A percentile compares a stretch with the other conserved stretches of the same genome.
These are phyloP conservation scores for Solanum hybrid DNA, from an alignment of 305 asterid genomes.

Conservation along the genomic window DNA sequence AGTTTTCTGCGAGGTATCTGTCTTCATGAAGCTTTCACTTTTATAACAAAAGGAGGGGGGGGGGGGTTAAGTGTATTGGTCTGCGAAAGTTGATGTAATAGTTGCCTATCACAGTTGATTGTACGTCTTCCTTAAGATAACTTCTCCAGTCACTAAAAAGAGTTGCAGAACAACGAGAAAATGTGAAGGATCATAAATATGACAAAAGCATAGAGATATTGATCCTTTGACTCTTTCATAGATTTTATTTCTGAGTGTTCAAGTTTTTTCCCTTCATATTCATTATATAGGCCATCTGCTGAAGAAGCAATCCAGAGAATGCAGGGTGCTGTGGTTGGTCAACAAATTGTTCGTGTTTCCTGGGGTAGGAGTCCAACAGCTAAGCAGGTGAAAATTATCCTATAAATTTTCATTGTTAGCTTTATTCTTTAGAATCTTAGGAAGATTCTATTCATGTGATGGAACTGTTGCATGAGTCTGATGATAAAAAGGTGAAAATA, in stretches of 20 bases:
- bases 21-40: slow-evolving; percentile 3
- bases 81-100: neutral
- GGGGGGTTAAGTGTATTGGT: neutral
- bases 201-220: neutral
- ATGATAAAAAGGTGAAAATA: neutral
- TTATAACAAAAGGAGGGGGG: neutral
- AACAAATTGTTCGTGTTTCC: slow-evolving; percentile 79
- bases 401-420: neutral
- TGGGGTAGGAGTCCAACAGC: slow-evolving; percentile 88
- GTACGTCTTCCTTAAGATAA: neutral
- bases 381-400: slow-evolving; percentile 45
- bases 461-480: neutral
- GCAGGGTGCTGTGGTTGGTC: slow-evolving; percentile 82
- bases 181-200: neutral
- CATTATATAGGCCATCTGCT: slow-evolving; percentile 55
- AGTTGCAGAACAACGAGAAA: neutral
- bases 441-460: neutral
- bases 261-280: slow-evolving; percentile 11
- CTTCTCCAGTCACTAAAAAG: neutral
- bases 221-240: slow-evolving; percentile 11
- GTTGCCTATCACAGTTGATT: neutral
- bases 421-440: neutral
- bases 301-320: slow-evolving; percentile 91
- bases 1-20: slow-evolving; percentile 60
- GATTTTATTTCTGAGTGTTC: slow-evolving; percentile 13